phyloP scores from a whole-genome alignment of 495 filamentous ascomycete species.

The Melanomma pulvis-pyrius region DNA sequence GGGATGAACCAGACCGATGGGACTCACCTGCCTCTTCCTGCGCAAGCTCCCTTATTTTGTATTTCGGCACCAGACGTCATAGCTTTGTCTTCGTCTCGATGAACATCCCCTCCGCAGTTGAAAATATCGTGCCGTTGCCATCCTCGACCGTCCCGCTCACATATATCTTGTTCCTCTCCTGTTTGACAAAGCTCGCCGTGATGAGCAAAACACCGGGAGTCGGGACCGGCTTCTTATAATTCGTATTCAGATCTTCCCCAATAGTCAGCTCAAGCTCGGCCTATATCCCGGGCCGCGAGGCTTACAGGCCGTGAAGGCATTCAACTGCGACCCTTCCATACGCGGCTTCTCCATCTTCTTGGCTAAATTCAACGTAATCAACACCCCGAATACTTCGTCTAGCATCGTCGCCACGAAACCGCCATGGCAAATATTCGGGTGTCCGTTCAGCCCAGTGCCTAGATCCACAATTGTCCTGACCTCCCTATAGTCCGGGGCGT shows the following conservation, averaged over 20 bases:
- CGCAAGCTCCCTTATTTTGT: no score
- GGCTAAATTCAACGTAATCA: constrained; percentile 53
- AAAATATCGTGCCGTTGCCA: constrained; percentile 41
- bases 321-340: constrained; percentile 6
- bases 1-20: neutral
- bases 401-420: constrained; percentile 63
- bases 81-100: constrained; percentile 38
- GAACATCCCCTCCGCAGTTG: constrained; percentile 45
- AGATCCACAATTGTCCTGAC: constrained; percentile 44
- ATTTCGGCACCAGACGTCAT: constrained; percentile 47
- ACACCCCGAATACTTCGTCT: constrained; percentile 59
- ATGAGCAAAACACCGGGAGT: constrained; percentile 60
- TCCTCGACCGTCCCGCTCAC: constrained; percentile 41
- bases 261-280: neutral
- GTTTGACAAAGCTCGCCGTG: constrained; percentile 44
- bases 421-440: constrained; percentile 61
- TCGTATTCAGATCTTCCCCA: constrained; percentile 54
- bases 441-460: constrained; percentile 61
- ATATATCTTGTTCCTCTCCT: constrained; percentile 44
- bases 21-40: neutral
- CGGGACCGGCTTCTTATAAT: constrained; percentile 55
- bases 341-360: constrained; percentile 19
- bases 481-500: neutral
- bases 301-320: constrained; percentile 55
- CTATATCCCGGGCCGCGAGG: neutral